Conservation (phyloP, 2,329 filamentous ascomycete species). For the Drechslerella coelobrocha region DNA sequence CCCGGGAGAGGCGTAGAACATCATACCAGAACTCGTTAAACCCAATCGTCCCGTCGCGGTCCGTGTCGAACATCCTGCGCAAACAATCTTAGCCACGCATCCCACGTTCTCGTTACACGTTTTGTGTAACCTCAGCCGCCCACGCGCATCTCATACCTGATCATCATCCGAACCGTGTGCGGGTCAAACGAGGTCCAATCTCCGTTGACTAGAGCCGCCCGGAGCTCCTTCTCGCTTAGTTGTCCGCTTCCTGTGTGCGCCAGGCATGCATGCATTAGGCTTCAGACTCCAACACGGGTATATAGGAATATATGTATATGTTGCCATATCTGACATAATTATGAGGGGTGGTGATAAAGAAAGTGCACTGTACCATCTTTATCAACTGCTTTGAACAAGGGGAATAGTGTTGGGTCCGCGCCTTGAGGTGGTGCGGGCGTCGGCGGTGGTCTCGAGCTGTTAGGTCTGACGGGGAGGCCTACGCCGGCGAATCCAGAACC, state of each 20-base stretch:
- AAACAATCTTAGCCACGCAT: constrained; percentile 8
- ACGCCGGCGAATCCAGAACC: constrained; percentile 38
- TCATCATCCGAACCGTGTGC: constrained; percentile 98
- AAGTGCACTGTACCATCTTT: constrained; percentile 69
- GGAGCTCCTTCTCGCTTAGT: constrained; percentile 84
- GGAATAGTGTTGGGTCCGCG: constrained; percentile 76
- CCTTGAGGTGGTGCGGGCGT: constrained; percentile 66
- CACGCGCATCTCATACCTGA: constrained; percentile 61
- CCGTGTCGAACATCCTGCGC: constrained; percentile 89
- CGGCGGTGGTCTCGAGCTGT: constrained; percentile 68
- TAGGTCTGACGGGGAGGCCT: constrained; percentile 45
- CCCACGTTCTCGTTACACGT: not conserved
- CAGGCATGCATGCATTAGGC: not conserved
- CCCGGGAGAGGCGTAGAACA: not conserved
- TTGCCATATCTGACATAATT: no score
- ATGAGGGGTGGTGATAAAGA: not conserved
- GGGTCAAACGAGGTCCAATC: constrained; percentile 94
- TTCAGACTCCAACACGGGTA: not conserved
- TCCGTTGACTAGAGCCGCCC: constrained; percentile 89
- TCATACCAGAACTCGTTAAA: constrained; percentile 87
- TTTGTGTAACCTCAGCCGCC: constrained; percentile 24
- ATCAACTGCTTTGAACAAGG: constrained; percentile 89
- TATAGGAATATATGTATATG: not conserved
- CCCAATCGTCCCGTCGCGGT: constrained; percentile 84
- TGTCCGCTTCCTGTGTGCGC: constrained; percentile 70